Evolutionary conservation across 1,139 yeast species (phyloP), one percentile per base, ranked within the genome.

Genomic region (Insectozyma bohioensis): DNA sequence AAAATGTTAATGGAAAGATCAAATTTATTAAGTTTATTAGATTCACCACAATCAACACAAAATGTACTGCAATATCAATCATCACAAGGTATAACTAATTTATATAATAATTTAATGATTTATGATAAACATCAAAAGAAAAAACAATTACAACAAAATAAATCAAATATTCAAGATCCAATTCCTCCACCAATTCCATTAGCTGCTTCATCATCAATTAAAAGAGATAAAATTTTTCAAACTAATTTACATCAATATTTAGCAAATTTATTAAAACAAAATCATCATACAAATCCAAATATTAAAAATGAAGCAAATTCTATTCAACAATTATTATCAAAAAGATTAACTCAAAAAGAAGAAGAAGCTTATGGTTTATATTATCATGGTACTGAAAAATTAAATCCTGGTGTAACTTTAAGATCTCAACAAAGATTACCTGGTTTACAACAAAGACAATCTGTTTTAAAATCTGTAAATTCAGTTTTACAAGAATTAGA

Each of bases 31-130:
- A 78, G 85, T 10, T 63, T 88, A 22, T 67, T 92, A 37, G 98
- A 94, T 52, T 83, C 95, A 2, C 98, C 98, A 1, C 90, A 83
- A 49, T 72, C 90, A 2, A 73, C 88, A 0, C 87, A 85, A 20
- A 73, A 87, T 4, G 79, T 83, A 6, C 77, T 75, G 34, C 95
- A 86, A 49, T 86, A 85, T 52, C 75, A 80, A 50, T 78, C 95
- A 1, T 85, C 95, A 1, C 95, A 86, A 50, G 98, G 98, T 0
- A 71, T 92, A 39, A 80, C 95, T 2, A 95, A 85, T 49, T 68
- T 92, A 23, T 88, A 90, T 48, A 85, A 81, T 49, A 82, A 85
- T 34, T 68, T 92, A 43, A 78, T 90, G 77, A 74, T 84, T 26
- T 69, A 78, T 28, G 97, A 90, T 49, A 86, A 86, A 52, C 65